Percentiles rank a stretch among this genome's conserved stretches.
Evolutionary conservation across 2,329 filamentous ascomycete species (phyloP).

Genomic region (Boeremia lycopersici): DNA sequence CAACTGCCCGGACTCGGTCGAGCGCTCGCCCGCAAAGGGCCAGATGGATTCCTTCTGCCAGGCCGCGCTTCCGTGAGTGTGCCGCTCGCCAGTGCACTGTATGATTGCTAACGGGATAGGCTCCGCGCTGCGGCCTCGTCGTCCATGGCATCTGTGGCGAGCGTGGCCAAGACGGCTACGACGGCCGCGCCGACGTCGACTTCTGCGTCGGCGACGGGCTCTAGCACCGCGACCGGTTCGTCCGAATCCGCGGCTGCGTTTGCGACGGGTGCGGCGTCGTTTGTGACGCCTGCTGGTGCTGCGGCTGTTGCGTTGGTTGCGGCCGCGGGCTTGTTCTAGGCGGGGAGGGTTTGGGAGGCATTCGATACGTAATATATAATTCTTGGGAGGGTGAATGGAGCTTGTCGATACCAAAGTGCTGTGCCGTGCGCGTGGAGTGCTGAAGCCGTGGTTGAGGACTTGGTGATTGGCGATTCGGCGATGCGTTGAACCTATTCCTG

Average conservation of each 20-base stretch:
- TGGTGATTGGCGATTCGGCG: no score
- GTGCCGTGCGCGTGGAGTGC: no score
- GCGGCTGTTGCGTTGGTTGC: slow-evolving; percentile 33
- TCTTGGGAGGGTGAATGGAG: neutral
- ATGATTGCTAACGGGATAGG: neutral
- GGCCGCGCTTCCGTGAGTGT: slow-evolving; percentile 51
- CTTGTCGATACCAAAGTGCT: no score
- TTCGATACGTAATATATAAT: slow-evolving; percentile 11
- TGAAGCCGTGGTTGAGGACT: no score
- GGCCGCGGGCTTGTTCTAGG: slow-evolving; percentile 26
- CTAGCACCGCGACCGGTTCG: slow-evolving; percentile 8
- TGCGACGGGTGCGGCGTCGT: slow-evolving; percentile 24
- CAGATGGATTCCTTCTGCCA: slow-evolving; percentile 48
- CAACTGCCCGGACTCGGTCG: slow-evolving; percentile 63
- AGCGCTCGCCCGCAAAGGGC: slow-evolving; percentile 40
- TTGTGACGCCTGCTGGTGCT: slow-evolving; percentile 25
- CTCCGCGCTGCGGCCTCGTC: slow-evolving; percentile 29
- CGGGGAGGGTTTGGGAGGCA: neutral
- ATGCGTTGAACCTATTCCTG: no score
- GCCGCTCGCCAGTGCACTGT: no score
- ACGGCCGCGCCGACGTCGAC: slow-evolving; percentile 13
- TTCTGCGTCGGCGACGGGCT: slow-evolving; percentile 9
- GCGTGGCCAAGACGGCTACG: slow-evolving; percentile 26
- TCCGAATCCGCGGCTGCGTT: slow-evolving; percentile 20
- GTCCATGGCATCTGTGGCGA: slow-evolving; percentile 24